Conservation (phyloP, 139 green algal species). For the Coelastrella sp. region DNA sequence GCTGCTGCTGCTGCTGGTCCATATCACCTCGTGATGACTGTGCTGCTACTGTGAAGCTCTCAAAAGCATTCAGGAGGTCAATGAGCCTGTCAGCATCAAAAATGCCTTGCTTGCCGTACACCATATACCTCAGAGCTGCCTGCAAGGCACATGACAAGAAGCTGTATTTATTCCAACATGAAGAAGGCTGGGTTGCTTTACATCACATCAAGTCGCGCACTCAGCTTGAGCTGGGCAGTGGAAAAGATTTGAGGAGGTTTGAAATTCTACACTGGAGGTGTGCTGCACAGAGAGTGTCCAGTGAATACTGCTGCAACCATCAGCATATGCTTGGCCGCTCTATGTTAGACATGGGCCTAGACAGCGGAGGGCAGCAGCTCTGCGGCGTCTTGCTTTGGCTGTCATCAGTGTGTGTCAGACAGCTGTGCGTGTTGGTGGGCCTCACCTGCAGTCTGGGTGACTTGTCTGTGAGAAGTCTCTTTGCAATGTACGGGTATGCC, state of each 20-base stretch:
- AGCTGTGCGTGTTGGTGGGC: neutral
- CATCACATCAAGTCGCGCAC: too few species aligned
- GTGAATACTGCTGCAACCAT: neutral
- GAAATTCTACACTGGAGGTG: too few species aligned
- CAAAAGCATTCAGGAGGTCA: slow-evolving; percentile 96
- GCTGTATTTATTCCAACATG: neutral
- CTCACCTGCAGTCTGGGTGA: slow-evolving; percentile 82
- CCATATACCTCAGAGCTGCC: slow-evolving; percentile 72
- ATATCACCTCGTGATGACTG: slow-evolving; percentile 69
- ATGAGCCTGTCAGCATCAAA: slow-evolving; percentile 92
- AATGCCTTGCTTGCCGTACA: slow-evolving; percentile 79
- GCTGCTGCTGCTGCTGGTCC: slow-evolving; percentile 49
- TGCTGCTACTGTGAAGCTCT: slow-evolving; percentile 84
- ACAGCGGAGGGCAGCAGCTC: too few species aligned
- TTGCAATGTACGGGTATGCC: slow-evolving; percentile 97
- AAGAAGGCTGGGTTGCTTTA: too few species aligned
- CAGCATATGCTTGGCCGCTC: neutral
- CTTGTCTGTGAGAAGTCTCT: slow-evolving; percentile 94
- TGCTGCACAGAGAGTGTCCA: too few species aligned
- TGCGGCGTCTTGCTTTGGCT: too few species aligned
- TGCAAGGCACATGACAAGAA: neutral
- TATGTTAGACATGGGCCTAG: too few species aligned
- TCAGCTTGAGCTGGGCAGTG: neutral
- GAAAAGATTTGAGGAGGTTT: too few species aligned
- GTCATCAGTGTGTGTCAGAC: neutral